Base-by-base conservation (phyloP, 495 filamentous ascomycete genomes). In the Letharia columbiana region DNA sequence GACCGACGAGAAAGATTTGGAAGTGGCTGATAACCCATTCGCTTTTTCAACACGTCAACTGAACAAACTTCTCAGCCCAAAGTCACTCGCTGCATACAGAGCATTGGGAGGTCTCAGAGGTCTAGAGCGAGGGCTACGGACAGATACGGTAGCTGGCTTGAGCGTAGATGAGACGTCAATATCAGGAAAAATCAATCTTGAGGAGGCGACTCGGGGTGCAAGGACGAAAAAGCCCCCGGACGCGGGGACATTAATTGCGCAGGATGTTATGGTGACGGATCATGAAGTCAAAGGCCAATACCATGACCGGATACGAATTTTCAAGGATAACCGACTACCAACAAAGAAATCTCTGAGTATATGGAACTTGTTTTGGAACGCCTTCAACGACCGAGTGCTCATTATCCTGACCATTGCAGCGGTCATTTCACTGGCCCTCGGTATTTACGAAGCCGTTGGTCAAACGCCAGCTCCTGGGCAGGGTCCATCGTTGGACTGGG, bases 341-440 rank as follows among this genome's bases (percentile, higher is more conserved):
- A 83, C 80, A 63, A 88, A 89, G 73, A 89, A 92, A 70, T 83
- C 87, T 40, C 88, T 90, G 65, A 85, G 78, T 54, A 82, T 95
- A 62, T 79, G 88, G 67, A 82, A 86, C 70, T 69, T 93, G 44
- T 87, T 92, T 72, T 95, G 90, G 90, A 86, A 88, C 71, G 90
- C 90, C 12, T 92, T 91, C 73, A 91, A 93, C 71, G 91, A 95
- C 76, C 91, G 91, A 67, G 89, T 95, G 31, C 79, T 95, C 62
- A 88, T 93, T 23, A 76, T 91, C 23, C 77, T 91, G 61, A 89
- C 87, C 17, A 79, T 83, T 44, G 89, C 89, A n/a, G 89, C 88
- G 13, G 74, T 90, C 42, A 78, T 91, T 28, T 91, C 87, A 5
- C 79, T 91, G 61, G 87, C 83, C 44, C 76, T 91, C 60, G 89